Base-by-base conservation (phyloP, 257 asterid species). In the Jacaranda copaia region DNA sequence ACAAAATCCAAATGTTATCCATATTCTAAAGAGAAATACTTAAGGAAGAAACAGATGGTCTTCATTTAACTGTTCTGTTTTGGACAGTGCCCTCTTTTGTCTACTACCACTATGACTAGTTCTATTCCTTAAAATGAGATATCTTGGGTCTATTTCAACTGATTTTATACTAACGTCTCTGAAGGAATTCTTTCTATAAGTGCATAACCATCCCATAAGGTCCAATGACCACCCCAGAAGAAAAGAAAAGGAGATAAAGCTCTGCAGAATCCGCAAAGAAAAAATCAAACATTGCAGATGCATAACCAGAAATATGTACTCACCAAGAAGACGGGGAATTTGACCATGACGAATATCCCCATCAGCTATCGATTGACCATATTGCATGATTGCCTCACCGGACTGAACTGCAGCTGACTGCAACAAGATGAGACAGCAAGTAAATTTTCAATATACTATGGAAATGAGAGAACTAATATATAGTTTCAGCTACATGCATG, bases 261-360 rank as follows among this genome's bases (percentile, higher is more conserved):
- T 19, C 20, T 40, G 45, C 73, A 68, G 15, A 9, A 51, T 69
- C 68, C 51, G n/a, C 6, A 48, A 18, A 70, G 51, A 38, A 14
- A 32, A 32, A 70, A 8, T 1, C 4, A 38, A 56, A 55, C 18
- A 66, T 8, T 62, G 64, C n/a, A 71, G 56, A 43, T 36, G 56
- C 42, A 14, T 60, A 43, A 53, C 58, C 18, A 12, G 56, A 70
- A 77, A 76, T 25, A 43, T 58, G 66, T 77, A 85, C 92, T 83
- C 74, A 94, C 99, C 99, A 66, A 94, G 98, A 85, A 94, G 99
- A 49, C 98, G 96, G 62, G 99, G 96, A 78, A 92, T 88, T 81
- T 94, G 93, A 80, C 98, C 99, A 59, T 66, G 89, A 14, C 78
- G 71, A 77, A 67, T 79, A 75, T 92, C 93, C 77, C 84, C 97